Base-by-base conservation (phyloP, 2,329 filamentous ascomycete species). In the Trichophyton simii region DNA sequence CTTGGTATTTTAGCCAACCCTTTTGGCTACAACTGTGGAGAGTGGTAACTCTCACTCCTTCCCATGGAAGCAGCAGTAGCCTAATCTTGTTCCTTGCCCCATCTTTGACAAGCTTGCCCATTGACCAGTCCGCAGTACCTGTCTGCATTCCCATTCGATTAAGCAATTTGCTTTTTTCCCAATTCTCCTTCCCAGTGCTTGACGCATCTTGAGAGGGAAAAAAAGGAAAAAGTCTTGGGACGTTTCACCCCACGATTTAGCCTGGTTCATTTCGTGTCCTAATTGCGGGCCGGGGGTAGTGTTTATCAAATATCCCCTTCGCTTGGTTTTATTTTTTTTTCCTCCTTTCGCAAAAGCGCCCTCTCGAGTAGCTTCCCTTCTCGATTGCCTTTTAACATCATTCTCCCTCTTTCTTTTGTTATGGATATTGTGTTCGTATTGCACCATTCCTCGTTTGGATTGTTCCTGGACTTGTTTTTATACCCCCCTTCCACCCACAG, bases 201-300 rank as follows among this genome's bases (percentile, higher is more conserved):
- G 58, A 34, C 25, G 41, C 44, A 50, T 36, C 20, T 20, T 13
- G 28, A 59, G 42, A 50, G 15, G 25, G n/a, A 20, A 57, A 57
- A 59, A 59, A 59, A 59, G 41, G 36, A 59, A 61, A 62, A 67
- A 63, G 63, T 65, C 60, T 66, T 69, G 66, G 67, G 64, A 59
- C 67, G 69, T 72, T 72, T 72, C 70, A 72, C 70, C 70, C 70
- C 70, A 69, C 70, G 68, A 70, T 71, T 57, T 72, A 71, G 69
- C 68, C 68, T 70, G 65, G 63, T 60, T 66, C 65, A 64, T 15
- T 62, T 61, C 65, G 69, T 67, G 66, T 67, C 61, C 58, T 62
- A 63, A 61, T 62, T 64, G 61, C 59, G 61, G 59, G 60, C 63
- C 63, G 61, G 62, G 61, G 59, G 60, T 18, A 54, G 50, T 57